Percentiles rank a stretch among this genome's conserved stretches.
phyloP scores from a whole-genome alignment of 495 filamentous ascomycete species.

The Talaromyces ruber region DNA sequence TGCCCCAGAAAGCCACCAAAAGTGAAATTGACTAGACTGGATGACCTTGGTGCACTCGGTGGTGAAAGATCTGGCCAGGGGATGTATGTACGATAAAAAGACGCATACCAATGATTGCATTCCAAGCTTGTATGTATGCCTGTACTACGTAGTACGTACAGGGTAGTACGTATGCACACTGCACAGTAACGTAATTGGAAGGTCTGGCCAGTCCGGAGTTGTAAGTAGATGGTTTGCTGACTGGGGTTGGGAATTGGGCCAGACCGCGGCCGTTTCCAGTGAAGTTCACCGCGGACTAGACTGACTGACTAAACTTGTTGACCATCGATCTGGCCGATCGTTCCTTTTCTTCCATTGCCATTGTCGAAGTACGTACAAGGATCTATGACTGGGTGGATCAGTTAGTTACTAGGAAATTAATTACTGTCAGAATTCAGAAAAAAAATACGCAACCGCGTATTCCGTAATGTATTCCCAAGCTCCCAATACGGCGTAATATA shows the following conservation, averaged over 20 bases:
- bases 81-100: not conserved
- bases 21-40: not conserved
- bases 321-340: not conserved
- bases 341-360: not conserved
- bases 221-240: not conserved
- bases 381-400: not conserved
- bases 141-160: not conserved
- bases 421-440: not conserved
- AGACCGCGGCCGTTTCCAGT: not conserved
- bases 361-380: not conserved
- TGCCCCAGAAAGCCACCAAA: conserved; percentile 1
- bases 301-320: not conserved
- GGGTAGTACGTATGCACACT: not conserved
- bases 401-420: not conserved
- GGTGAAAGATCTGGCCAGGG: not conserved
- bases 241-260: not conserved
- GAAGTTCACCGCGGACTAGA: not conserved
- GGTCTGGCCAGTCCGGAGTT: not conserved
- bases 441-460: not conserved
- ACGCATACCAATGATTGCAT: not conserved
- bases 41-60: not conserved
- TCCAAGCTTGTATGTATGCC: not conserved
- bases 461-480: not conserved
- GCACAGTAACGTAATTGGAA: not conserved
- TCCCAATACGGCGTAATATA: not conserved